These are phyloP conservation scores for Croton setiger DNA, from an alignment of 441 rosid genomes.

Conservation along the genomic window DNA sequence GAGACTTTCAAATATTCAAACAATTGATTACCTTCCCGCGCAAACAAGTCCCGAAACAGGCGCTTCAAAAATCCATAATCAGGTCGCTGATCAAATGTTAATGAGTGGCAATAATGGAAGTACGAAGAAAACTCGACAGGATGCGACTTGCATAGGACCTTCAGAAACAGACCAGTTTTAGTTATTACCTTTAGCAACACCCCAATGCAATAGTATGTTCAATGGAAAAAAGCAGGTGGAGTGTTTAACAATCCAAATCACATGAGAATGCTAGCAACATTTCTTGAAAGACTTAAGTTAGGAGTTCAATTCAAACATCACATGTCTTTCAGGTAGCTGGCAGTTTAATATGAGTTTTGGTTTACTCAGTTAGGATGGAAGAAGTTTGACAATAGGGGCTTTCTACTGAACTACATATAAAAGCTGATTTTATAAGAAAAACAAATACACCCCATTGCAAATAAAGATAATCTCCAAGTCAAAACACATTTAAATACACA, in stretches of 20 bases:
- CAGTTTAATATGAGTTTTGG: not conserved
- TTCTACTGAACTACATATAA: not conserved
- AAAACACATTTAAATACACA: conserved; percentile 17
- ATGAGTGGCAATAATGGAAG: conserved; percentile 78
- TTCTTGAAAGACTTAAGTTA: not conserved
- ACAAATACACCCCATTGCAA: not conserved
- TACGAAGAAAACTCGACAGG: conserved; percentile 90
- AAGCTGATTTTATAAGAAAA: not conserved
- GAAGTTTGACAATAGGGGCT: not conserved
- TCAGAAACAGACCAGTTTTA: not conserved
- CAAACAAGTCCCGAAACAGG: conserved; percentile 66
- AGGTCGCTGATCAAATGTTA: conserved; percentile 80
- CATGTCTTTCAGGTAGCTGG: not conserved
- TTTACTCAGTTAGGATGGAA: not conserved
- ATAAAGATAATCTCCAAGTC: not conserved
- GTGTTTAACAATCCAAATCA: not conserved
- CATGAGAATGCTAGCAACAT: not conserved
- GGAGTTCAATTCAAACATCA: not conserved
- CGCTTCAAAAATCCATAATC: conserved; percentile 91
- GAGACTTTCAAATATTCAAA: not conserved
- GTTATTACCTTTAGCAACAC: not conserved
- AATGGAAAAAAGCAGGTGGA: not conserved
- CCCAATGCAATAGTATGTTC: not conserved
- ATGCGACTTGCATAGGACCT: conserved; percentile 83
- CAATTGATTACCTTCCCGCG: conserved; percentile 54